Evolutionary conservation across 2,329 filamentous ascomycete genomes (phyloP), one percentile per base, ranked within the genome.

Genomic region (Lasiodiplodia sp.): DNA sequence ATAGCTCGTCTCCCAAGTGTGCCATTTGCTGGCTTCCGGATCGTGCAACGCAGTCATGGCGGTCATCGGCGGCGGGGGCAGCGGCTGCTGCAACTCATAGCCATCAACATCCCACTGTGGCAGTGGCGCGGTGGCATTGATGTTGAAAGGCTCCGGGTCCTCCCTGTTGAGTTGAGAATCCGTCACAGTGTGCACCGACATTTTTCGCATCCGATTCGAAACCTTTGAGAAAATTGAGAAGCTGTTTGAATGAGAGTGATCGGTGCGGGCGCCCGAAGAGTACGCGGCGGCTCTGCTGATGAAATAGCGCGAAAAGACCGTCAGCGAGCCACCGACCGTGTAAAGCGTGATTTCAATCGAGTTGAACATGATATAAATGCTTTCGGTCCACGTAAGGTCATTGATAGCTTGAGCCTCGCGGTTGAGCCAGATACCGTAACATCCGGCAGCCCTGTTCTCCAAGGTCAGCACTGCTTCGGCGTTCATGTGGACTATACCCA

Each of bases 301-400:
- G 58, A 68, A 68, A 40, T 64, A 68, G 11, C 67, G 67, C 31
- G 67, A 68, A 31, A 68, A 62, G 21, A 65, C 60, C 12, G 60
- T 64, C 25, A 68, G 40, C 4, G 67, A 68, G 37, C 58, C 67
- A 51, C 67, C 67, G 51, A 68, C 51, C 10, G 67, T 65, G 51
- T 68, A 68, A 25, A 68, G 40, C 49, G 51, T 55, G 38, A 68
- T 68, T 51, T 68, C 67, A 28, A 68, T 58, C 14, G 52, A 49
- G 67, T 68, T 68, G 67, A 57, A 68, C 52, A 68, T 68, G 58
- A 68, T 52, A 52, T 55, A 65, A 8, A 60, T 52, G n/a, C 52
- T 47, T 58, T 68, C 67, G 25, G 67, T 57, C 49, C 55, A 68
- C 3, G 67, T 56, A 5, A 68, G 38, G 31, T 68, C 67, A 28